Evolutionary conservation across 805 yeast genomes (phyloP).

Genomic region (Isabelozyma pseudorhagii): DNA sequence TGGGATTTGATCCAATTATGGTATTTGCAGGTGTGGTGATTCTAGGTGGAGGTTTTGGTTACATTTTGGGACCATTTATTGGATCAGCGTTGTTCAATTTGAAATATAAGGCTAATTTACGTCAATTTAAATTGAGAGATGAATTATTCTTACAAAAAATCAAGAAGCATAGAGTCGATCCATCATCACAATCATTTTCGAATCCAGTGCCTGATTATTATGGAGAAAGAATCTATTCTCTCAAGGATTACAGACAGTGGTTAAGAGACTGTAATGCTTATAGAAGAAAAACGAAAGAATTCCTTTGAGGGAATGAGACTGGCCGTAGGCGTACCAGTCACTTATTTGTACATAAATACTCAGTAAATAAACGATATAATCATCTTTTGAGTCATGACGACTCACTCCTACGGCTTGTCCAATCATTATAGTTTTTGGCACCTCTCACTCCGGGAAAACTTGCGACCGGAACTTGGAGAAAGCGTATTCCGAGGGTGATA

Average conservation of each 20-base stretch:
- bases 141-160: constrained; percentile 71
- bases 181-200: constrained; percentile 81
- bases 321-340: no score
- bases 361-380: background rate
- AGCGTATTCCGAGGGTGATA: no score
- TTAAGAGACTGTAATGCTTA: constrained; percentile 91
- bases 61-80: constrained; percentile 73
- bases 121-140: constrained; percentile 58
- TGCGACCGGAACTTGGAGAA: no score
- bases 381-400: no score
- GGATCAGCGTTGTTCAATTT: constrained; percentile 70
- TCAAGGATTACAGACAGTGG: constrained; percentile 91
- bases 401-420: no score
- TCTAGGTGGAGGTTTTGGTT: constrained; percentile 74
- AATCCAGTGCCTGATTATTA: constrained; percentile 99
- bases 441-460: no score
- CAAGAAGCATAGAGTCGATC: constrained; percentile 82
- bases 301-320: constrained; percentile 39
- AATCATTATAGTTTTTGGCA: background rate
- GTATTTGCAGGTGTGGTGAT: constrained; percentile 73
- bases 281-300: constrained; percentile 75
- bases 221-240: constrained; percentile 89
- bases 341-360: background rate
- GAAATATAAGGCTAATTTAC: constrained; percentile 44
- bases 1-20: constrained; percentile 88